Percentiles rank a stretch among this genome's conserved stretches.
These are phyloP conservation scores for Hansenula sp. DNA, from an alignment of 1,139 yeast genomes.

Conservation along the genomic window DNA sequence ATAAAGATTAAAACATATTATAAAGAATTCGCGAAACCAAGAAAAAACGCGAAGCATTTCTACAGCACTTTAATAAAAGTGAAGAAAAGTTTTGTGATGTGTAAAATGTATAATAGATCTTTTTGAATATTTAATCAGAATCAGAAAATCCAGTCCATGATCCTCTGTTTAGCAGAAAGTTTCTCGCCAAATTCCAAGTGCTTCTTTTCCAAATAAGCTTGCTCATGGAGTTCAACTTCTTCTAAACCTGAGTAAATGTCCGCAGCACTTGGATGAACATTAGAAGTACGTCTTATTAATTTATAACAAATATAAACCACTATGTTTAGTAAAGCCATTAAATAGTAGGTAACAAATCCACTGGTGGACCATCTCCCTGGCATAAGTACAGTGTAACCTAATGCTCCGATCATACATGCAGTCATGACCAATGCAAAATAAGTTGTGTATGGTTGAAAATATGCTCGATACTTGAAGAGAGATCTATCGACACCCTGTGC, in stretches of 20 bases:
- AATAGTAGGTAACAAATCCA: constrained; percentile 58
- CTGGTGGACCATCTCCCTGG: constrained; percentile 57
- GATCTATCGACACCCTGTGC: constrained; percentile 47
- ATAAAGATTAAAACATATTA: too few relatives aligned
- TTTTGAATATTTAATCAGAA: too few relatives aligned
- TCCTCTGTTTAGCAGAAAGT: too few relatives aligned
- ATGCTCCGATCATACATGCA: constrained; percentile 40
- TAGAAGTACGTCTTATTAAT: constrained; percentile 42
- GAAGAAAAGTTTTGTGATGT: too few relatives aligned
- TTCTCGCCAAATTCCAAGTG: too few relatives aligned
- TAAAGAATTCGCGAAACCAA: too few relatives aligned
- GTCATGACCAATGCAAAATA: constrained; percentile 46
- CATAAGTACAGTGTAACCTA: constrained; percentile 63
- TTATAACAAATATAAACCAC: constrained; percentile 54
- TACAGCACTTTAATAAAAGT: too few relatives aligned
- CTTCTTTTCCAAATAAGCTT: constrained; percentile 3
- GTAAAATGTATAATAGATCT: too few relatives aligned
- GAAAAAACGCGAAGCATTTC: too few relatives aligned
- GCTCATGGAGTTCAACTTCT: constrained; percentile 52
- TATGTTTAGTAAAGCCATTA: constrained; percentile 61
- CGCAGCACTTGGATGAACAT: constrained; percentile 42
- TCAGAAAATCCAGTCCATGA: too few relatives aligned
- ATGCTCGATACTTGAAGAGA: constrained; percentile 42
- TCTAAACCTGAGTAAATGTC: constrained; percentile 48
- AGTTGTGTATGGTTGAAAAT: constrained; percentile 55